Base-by-base conservation (phyloP, 192 early-diverging fungal genomes). In the Linnemannia hyalina region DNA sequence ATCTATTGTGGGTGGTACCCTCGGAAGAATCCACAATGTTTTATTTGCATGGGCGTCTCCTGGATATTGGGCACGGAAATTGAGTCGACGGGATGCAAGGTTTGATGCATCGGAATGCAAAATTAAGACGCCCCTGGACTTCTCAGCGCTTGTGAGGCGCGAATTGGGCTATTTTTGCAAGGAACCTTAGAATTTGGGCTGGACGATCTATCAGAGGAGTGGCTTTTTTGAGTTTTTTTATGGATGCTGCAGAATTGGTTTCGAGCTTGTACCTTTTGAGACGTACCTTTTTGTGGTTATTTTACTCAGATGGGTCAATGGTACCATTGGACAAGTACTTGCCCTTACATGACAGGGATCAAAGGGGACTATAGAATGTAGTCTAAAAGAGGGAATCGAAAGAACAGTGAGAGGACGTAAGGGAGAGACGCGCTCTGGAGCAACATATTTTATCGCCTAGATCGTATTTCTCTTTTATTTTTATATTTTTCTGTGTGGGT, bases 1-100 rank as follows among this genome's bases (percentile, higher is more conserved):
- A 11, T 40, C 60, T 4, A 65, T 29, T 32, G 2, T 52, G 49
- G 49, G 18, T 26, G 26, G 26, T 65, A 10, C 29, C 60, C 11
- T 29, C 10, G 60, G 29, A 65, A 16, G 60, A 32, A 1, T 32
- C 11, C 26, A 49, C 5, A 52, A 65, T 65, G 60, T 65, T 32
- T 16, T 65, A 65, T 65, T 29, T 29, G 60, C 44, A 32, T 40
- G 29, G 29, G 60, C 29, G 60, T 13, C 26, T 11, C 29, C 1
- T 35, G 60, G 60, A 65, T 65, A 65, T 65, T 65, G 60, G 26
- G 23, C 26, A 65, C 60, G 26, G 60, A 65, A 65, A 35, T 65
- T 65, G 60, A 32, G 60, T 65, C 29, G 60, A 65, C 29, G 26
- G 60, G 26, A 65, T 35, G 60, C 60, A 63, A 63, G 60, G 60